Evolutionary conservation across 169 alveolate species (phyloP).

Genomic region (Cryptosporidium viatorum): DNA sequence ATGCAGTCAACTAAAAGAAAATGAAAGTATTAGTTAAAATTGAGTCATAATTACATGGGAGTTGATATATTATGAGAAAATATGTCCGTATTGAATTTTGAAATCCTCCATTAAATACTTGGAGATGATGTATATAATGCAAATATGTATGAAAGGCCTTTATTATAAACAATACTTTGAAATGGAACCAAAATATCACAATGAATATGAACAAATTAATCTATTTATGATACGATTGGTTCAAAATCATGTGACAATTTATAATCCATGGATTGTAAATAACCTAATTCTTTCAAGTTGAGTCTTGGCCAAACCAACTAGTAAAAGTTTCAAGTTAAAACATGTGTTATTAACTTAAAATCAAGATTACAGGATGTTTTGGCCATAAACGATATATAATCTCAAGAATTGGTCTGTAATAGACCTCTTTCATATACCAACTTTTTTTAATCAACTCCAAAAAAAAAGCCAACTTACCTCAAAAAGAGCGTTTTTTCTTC

Average conservation of each 20-base stretch:
- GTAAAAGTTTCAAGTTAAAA: neutral
- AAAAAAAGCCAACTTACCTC: conserved; percentile 59
- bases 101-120: neutral
- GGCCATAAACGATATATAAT: neutral
- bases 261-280: neutral
- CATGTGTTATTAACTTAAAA: neutral
- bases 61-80: neutral
- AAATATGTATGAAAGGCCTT: conserved; percentile 67
- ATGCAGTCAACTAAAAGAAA: conserved; percentile 42
- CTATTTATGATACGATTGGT: neutral
- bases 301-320: conserved; percentile 22
- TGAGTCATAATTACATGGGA: neutral
- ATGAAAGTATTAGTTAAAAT: neutral
- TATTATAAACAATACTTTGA: conserved; percentile 1
- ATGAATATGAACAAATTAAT: neutral
- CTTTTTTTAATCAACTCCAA: neutral
- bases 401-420: neutral
- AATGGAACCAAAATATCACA: neutral
- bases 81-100: neutral
- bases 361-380: neutral
- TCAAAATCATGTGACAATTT: neutral
- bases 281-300: conserved; percentile 43
- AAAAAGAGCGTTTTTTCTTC: conserved; percentile 66
- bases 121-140: neutral
- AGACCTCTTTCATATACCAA: neutral